Base-by-base conservation (phyloP, 352 stramenopile genomes). In the Phytophthora sp. region DNA sequence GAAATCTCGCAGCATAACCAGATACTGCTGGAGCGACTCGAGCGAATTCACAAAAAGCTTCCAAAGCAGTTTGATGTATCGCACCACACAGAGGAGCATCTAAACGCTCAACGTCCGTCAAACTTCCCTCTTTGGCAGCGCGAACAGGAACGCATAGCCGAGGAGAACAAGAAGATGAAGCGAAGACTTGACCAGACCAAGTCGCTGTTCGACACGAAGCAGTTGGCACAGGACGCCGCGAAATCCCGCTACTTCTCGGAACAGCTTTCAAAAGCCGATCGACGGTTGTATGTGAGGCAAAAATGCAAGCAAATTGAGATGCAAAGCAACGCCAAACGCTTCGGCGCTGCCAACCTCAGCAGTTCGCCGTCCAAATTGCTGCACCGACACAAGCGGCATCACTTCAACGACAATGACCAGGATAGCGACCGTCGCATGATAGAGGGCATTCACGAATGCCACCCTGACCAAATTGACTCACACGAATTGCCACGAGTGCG, bases 41-140 rank as follows among this genome's bases (percentile, higher is more conserved):
- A 89, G 54, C 67, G 65, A 6, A 89, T 89, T 43, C 82, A 89
- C 46, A 62, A 66, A 27, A 68, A 80, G 24, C 6, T 87, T 0
- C 82, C 79, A 11, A 86, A 84, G 55, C 72, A 81, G 34, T 89
- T 84, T 28, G 82, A 91, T 28, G 60, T 89, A 28, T 89, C 77
- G 4, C 82, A 87, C 38, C 74, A 86, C 31, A 68, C 57, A 0
- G 66, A 83, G 6, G 70, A 73, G 10, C 56, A 84, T 18, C 55
- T 78, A 17, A 77, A 71, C 24, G 75, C 73, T 3, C 72, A 74
- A 5, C 61, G 73, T 0, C 54, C 69, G 0, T 69, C 75, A 18
- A 88, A 89, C 54, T 65, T 59, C 0, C 20, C 28, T 0, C 21
- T 57, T 1, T 76, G 73, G 35, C 62, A 72, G 0, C 64, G 70